Evolutionary conservation across 163 green algal species (phyloP), one percentile per base, ranked within the genome.

Genomic region (Chlamydomonas reinhardtii): DNA sequence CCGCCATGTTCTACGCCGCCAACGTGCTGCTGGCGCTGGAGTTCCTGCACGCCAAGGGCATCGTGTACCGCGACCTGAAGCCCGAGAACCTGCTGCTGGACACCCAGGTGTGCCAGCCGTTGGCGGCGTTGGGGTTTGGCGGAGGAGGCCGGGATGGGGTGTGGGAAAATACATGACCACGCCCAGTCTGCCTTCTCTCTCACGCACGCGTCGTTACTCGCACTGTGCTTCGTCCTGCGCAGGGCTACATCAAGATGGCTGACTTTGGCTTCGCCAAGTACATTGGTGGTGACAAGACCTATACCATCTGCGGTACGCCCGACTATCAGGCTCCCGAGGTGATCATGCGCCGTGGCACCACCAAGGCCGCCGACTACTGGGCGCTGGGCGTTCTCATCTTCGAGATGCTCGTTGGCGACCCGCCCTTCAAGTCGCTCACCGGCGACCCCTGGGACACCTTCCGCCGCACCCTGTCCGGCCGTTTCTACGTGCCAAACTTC

Each of bases 221-320:
- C n/a, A n/a, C n/a, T n/a, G n/a, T n/a, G n/a, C 9, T 59, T 37
- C 39, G 8, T 56, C 11, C 1, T 17, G 48, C 48, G 25, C 88
- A 95, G 62, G 95, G 95, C 76, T 97, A 98, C 91, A 90, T 96
- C 71, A 97, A 97, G 83, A 86, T 98, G 71, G 93, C 94, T 17
- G 95, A 98, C 84, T 98, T 96, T 92, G 95, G 95, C 35, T 98
- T 98, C 74, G 94, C 95, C 59, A 98, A 97, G 89, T 91, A 94
- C 66, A 92, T 98, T 29, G 92, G 90, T 29, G 74, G 75, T 31
- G 91, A 93, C 25, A 93, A 91, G 71, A 96, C 95, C 14, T 98
- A 93, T 91, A 98, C 95, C 52, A 96, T 98, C 74, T 98, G 95
- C 76, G 95, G 95, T 70, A 98, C 95, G 4, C 95, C 95, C 32